A percentile compares a stretch with the other conserved stretches of the same genome.
These are phyloP conservation scores for Apiotrichum domesticum DNA, from an alignment of 1,284 basidiomycete species.

Conservation along the genomic window DNA sequence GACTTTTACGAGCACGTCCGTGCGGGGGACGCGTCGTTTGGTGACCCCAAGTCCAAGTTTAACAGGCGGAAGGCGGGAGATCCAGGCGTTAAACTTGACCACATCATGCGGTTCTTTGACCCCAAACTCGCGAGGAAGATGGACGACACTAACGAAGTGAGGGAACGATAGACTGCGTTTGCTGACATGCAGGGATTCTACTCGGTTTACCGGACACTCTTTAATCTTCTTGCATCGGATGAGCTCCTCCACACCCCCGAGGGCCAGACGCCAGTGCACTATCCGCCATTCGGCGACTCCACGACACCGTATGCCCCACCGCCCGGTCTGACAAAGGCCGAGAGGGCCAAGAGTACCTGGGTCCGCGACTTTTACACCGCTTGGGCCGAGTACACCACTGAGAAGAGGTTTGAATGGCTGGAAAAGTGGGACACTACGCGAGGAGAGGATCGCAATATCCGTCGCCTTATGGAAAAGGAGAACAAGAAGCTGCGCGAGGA, in stretches of 20 bases:
- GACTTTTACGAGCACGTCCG: slow-evolving; percentile 79
- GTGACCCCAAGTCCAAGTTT: slow-evolving; percentile 49
- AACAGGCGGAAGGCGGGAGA: slow-evolving; percentile 60
- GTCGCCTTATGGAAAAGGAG: slow-evolving; percentile 90
- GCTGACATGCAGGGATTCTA: slow-evolving; percentile 67
- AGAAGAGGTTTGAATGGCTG: slow-evolving; percentile 85
- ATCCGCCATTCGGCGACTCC: slow-evolving; percentile 79
- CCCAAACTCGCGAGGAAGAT: slow-evolving; percentile 64
- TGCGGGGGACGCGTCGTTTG: slow-evolving; percentile 52
- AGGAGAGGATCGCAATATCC: slow-evolving; percentile 77
- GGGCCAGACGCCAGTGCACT: slow-evolving; percentile 48
- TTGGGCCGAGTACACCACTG: slow-evolving; percentile 81
- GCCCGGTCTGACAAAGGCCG: slow-evolving; percentile 49
- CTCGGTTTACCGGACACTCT: slow-evolving; percentile 82
- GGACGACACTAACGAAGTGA: slow-evolving; percentile 64
- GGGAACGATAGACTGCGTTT: slow-evolving; percentile 19
- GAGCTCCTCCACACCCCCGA: slow-evolving; percentile 61
- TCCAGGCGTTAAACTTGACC: slow-evolving; percentile 70
- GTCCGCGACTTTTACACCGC: slow-evolving; percentile 74
- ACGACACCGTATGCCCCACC: slow-evolving; percentile 58
- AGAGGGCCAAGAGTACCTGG: slow-evolving; percentile 48
- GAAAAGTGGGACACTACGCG: slow-evolving; percentile 77
- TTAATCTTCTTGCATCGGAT: slow-evolving; percentile 74
- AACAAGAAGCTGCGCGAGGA: slow-evolving; percentile 88
- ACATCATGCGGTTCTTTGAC: slow-evolving; percentile 82